Evolutionary conservation across 23 red algal genomes (phyloP).

Genomic region (Gracilaria gracilis): DNA sequence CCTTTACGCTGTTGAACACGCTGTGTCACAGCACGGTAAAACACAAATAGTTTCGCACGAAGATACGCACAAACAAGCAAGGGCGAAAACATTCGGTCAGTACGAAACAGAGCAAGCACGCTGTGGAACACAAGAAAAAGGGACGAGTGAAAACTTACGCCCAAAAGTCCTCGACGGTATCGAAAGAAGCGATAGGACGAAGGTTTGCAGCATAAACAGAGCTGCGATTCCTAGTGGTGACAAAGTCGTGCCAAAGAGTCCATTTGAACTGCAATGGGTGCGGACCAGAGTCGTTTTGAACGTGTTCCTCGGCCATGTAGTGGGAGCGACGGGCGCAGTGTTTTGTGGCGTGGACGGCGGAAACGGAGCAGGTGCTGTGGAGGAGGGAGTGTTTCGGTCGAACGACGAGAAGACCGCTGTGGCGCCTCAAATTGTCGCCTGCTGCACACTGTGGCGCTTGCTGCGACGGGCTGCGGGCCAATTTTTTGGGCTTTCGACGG

Average conservation of each 20-base stretch:
- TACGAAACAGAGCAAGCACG: background rate
- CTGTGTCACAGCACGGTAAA: slow-evolving; percentile 13
- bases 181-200: slow-evolving; percentile 72
- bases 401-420: background rate
- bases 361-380: background rate
- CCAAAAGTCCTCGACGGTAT: slow-evolving; percentile 97
- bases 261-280: slow-evolving; percentile 95
- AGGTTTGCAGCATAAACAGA: slow-evolving; percentile 69
- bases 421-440: background rate
- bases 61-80: background rate
- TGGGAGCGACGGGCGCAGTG: background rate
- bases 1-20: slow-evolving; percentile 87
- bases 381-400: background rate
- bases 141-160: slow-evolving; percentile 49
- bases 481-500: slow-evolving; percentile 7
- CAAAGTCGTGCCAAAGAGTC: slow-evolving; percentile 93
- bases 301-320: slow-evolving; percentile 34
- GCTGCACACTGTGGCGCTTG: background rate
- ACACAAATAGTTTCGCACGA: background rate
- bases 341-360: background rate
- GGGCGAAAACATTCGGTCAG: background rate
- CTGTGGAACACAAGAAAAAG: background rate
- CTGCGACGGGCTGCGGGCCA: background rate
- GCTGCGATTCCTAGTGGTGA: slow-evolving; percentile 9
- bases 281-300: slow-evolving; percentile 1